Evolutionary conservation across 768 basidiomycete species (phyloP).

Genomic region (Cubamyces lactineus): DNA sequence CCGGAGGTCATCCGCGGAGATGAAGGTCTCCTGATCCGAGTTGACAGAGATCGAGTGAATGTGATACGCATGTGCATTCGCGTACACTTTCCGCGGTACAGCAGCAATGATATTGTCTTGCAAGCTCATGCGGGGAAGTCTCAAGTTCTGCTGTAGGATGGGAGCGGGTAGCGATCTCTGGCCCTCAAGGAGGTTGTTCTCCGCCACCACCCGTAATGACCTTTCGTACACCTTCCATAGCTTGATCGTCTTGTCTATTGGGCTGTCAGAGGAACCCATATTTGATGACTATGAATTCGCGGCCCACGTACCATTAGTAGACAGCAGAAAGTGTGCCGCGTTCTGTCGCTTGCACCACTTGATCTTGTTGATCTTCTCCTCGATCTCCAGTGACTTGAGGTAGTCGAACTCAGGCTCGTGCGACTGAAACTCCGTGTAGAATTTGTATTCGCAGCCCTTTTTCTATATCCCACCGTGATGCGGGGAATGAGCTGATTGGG

Average conservation of each 20-base stretch:
- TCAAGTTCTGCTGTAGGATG: constrained; percentile 59
- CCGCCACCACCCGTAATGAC: constrained; percentile 90
- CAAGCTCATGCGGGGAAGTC: constrained; percentile 87
- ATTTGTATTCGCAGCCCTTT: constrained; percentile 99
- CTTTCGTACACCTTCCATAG: constrained; percentile 99
- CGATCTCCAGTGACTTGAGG: constrained; percentile 98
- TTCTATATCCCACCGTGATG: constrained; percentile 56
- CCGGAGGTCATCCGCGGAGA: constrained; percentile 97
- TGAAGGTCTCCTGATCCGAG: constrained; percentile 99
- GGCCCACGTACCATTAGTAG: constrained; percentile 85
- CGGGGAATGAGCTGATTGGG: constrained; percentile 7
- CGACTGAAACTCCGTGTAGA: constrained; percentile 99
- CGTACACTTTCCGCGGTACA: constrained; percentile 97
- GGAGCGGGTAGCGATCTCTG: constrained; percentile 72
- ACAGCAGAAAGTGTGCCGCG: constrained; percentile 93
- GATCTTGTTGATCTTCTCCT: constrained; percentile 99
- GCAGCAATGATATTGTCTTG: constrained; percentile 99
- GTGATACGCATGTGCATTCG: constrained; percentile 99
- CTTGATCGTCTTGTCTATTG: constrained; percentile 98
- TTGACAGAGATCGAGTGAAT: constrained; percentile 99
- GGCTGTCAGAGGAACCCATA: not conserved
- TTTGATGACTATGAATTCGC: not conserved
- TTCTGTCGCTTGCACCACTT: constrained; percentile 99
- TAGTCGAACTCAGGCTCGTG: constrained; percentile 99
- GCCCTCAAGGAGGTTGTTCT: constrained; percentile 92